Base-by-base conservation (phyloP, 805 yeast species). In the Starmerella powellii region DNA sequence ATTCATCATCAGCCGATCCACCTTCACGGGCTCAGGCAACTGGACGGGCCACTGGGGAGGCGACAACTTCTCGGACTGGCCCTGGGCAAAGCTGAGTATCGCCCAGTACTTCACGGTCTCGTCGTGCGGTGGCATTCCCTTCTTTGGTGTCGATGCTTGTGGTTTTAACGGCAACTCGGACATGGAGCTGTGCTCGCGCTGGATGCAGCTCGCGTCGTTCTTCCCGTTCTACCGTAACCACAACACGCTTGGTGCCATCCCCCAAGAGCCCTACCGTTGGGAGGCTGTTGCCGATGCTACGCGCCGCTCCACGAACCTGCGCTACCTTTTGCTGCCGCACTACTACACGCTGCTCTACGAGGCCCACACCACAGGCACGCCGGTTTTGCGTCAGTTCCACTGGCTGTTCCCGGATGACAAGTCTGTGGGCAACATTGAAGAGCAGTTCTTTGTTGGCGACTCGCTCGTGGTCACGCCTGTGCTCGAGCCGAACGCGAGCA, bases 191-290 rank as follows among this genome's bases (percentile, higher is more conserved):
- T 35, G 38, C 24, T 19, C 38, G n/a, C 31, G 38, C 16, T 35
- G 38, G 38, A 35, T 35, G 38, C 38, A 35, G 18, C 18, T 35
- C 5, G 38, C 38, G 10, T 35, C 38, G 23, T 35, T 35, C 31
- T 35, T 35, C 31, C 38, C 38, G 12, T 35, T 35, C 27, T 26
- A 12, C 11, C 20, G 38, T 3, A 26, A 26, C 11, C 38, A 35
- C 31, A 35, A 35, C 23, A 17, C 31, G 5, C 11, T 35, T 4
- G 38, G 38, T 17, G 31, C 31, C 15, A 26, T 8, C 13, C 24
- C 31, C 6, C 38, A 35, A 16, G 38, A 35, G 16, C 31, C 38
- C 3, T 35, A 26, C 24, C 6, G 6, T 4, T 35, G 38, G 38
- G 38, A 16, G 8, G 31, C 24, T 5, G 31, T 27, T 17, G 38